Evolutionary conservation across 331 rosid genomes (phyloP), one percentile per base, ranked within the genome.

Genomic region (Spiraea crenata): DNA sequence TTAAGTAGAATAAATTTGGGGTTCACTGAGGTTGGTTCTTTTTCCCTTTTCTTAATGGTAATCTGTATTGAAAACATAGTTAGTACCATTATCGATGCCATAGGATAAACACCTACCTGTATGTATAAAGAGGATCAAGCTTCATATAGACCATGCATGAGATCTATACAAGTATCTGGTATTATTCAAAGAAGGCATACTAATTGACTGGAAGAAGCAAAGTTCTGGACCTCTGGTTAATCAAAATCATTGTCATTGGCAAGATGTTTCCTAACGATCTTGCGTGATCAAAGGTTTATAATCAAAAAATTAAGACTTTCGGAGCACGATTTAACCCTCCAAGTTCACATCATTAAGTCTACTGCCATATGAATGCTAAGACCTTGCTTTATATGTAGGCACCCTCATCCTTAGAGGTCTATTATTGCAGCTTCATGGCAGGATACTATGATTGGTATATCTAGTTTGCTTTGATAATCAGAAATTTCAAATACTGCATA

Each of bases 391-490:
- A 62, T 61, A 63, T 65, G 56, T 39, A 66, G 70, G 65, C 77
- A 76, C 58, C 81, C 47, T 63, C 74, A 56, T 72, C 38, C 80
- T 45, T 39, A 60, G 55, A 25, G 60, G 47, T 65, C 77, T 72
- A 52, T 63, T 71, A 58, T 79, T 69, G 77, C 83, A 69, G 69
- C 40, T 70, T 52, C 74, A 73, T 71, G 77, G 81, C 39, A 67
- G 46, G 74, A 74, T 77, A 80, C 67, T 74, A 66, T 67, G 81
- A 74, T 74, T 67, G 69, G 71, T 48, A 50, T 62, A 64, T 59
- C 80, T 79, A 76, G 67, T 69, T 73, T 79, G 82, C 87, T 79
- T 83, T 79, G 68, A 49, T 76, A 73, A 58, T 80, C 82, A 83
- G 82, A 67, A 74, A 73, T 46, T 79, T 83, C 84, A 79, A 79